Evolutionary conservation across 495 filamentous ascomycete species (phyloP).

Genomic region (Tuber borchii): DNA sequence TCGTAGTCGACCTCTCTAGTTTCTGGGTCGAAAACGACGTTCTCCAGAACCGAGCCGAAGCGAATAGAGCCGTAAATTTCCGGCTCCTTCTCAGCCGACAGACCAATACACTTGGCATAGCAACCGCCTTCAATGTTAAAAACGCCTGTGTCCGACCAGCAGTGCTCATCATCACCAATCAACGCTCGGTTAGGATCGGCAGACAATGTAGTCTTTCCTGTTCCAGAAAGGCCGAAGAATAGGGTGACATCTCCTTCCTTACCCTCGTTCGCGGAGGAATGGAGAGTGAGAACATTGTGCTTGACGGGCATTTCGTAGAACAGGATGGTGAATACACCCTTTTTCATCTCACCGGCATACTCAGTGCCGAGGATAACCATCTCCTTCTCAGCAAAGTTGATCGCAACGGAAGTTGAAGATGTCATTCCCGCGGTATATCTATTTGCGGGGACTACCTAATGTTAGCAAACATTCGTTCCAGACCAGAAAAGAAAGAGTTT

Average conservation of each 20-base stretch:
- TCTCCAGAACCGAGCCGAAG: constrained; percentile 96
- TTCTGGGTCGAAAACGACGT: constrained; percentile 90
- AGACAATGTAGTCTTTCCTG: constrained; percentile 96
- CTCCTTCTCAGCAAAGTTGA: constrained; percentile 86
- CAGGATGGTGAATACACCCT: constrained; percentile 97
- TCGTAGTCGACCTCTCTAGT: constrained; percentile 92
- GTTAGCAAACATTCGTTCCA: constrained; percentile 11
- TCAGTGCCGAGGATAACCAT: constrained; percentile 99
- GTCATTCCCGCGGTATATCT: constrained; percentile 98
- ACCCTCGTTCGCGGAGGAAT: constrained; percentile 90
- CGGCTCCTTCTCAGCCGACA: constrained; percentile 96
- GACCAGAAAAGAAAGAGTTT: neutral
- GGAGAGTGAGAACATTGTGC: constrained; percentile 96
- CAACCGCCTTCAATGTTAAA: constrained; percentile 99
- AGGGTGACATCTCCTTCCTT: constrained; percentile 86
- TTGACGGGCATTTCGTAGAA: constrained; percentile 99
- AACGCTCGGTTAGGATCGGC: constrained; percentile 92
- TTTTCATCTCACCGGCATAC: constrained; percentile 99
- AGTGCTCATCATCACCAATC: constrained; percentile 99
- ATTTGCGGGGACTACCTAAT: constrained; percentile 71
- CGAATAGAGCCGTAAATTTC: constrained; percentile 96
- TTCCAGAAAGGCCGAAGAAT: constrained; percentile 98
- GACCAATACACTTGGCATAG: constrained; percentile 97
- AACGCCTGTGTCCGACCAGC: constrained; percentile 92
- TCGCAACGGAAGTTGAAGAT: constrained; percentile 77